Conservation (phyloP, 257 asterid genomes). For the Gentiana macrophylla region DNA sequence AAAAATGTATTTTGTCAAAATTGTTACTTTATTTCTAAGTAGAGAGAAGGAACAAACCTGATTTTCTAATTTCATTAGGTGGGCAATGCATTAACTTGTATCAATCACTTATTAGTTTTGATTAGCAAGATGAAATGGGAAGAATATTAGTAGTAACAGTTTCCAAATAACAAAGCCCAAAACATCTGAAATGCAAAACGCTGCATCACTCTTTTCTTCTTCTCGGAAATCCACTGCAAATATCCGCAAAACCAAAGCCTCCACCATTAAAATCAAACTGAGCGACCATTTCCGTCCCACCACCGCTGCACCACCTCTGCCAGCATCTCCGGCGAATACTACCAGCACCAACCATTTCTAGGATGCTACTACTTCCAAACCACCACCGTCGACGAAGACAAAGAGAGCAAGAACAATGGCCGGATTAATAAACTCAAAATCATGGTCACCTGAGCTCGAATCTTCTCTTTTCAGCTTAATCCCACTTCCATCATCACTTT, state of each 20-base stretch:
- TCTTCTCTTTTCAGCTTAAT: constrained; percentile 30
- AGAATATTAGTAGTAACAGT: too few species aligned
- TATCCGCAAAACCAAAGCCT: too few species aligned
- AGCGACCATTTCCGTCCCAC: too few species aligned
- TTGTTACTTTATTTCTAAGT: too few species aligned
- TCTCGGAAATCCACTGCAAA: background rate
- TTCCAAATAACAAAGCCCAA: background rate
- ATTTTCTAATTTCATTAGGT: too few species aligned
- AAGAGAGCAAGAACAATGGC: constrained; percentile 50
- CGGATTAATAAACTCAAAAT: constrained; percentile 35
- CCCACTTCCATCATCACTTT: constrained; percentile 27
- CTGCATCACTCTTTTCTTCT: background rate
- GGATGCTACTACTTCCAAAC: constrained; percentile 1
- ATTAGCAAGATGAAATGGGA: too few species aligned
- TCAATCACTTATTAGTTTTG: too few species aligned
- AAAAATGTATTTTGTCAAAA: too few species aligned
- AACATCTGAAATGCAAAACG: background rate
- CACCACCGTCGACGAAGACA: constrained; percentile 15
- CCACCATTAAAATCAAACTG: too few species aligned
- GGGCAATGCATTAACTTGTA: too few species aligned
- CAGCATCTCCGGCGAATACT: background rate
- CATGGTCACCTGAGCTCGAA: constrained; percentile 60
- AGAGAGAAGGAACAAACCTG: too few species aligned
- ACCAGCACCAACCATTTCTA: background rate
- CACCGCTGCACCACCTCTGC: background rate